phyloP scores from a whole-genome alignment of 352 stramenopile genomes.

The Pythium sukuiense region DNA sequence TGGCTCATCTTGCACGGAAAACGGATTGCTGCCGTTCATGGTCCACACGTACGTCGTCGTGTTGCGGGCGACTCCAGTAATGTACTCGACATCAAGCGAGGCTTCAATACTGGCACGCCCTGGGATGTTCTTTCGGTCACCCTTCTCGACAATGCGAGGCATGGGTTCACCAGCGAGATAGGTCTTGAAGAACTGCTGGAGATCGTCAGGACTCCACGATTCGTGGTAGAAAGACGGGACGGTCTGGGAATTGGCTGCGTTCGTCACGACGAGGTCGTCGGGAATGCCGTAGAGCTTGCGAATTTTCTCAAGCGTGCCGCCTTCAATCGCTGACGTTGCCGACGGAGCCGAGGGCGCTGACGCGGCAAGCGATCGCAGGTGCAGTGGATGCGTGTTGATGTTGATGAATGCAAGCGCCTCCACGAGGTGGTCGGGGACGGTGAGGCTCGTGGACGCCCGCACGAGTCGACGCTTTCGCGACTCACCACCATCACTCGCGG shows the following conservation, averaged over 20 bases:
- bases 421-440: conserved; percentile 42
- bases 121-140: conserved; percentile 44
- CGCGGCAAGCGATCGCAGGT: conserved; percentile 43
- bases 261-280: conserved; percentile 63
- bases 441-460: conserved; percentile 34
- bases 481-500: no score
- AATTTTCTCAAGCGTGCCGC: conserved; percentile 40
- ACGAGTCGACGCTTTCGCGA: conserved; percentile 35
- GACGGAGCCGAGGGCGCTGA: conserved; percentile 13
- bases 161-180: conserved; percentile 47
- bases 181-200: conserved; percentile 54
- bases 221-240: conserved; percentile 83
- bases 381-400: conserved; percentile 64
- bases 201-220: conserved; percentile 52
- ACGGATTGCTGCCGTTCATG: conserved; percentile 85
- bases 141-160: conserved; percentile 59
- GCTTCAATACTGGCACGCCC: conserved; percentile 60
- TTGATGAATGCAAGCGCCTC: conserved; percentile 61
- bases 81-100: conserved; percentile 90
- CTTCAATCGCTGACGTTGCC: background rate
- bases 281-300: conserved; percentile 68
- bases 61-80: conserved; percentile 81
- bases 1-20: conserved; percentile 78
- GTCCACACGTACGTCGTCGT: conserved; percentile 80
- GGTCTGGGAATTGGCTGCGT: conserved; percentile 56